Base-by-base conservation (phyloP, 768 basidiomycete genomes). In the Leccinellum albellum region DNA sequence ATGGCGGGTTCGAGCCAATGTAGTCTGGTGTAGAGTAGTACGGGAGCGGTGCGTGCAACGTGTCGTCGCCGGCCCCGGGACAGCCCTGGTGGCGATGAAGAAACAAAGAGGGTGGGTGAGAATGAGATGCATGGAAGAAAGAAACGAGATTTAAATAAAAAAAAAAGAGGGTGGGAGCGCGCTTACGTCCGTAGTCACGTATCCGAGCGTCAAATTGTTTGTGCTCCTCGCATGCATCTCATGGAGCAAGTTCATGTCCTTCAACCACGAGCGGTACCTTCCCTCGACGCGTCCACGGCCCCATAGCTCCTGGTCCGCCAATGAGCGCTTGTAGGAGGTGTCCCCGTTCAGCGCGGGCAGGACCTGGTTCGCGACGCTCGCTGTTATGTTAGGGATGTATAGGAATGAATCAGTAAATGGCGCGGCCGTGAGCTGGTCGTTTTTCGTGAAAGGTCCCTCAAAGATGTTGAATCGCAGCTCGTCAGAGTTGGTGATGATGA, bases 1-100 rank as follows among this genome's bases (percentile, higher is more conserved):
- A 66, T 3, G 88, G 86, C 3, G 81, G 67, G 26, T 75, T 69
- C 0, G 85, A 86, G 15, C 76, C 77, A 56, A 90, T 77, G 65
- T 84, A 91, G 64, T 79, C 76, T 0, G 87, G 87, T 3, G 74
- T 58, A 5, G 68, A 52, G 70, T 79, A 81, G 70, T 79, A 82
- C 4, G 86, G 79, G 51, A 88, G 67, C 3, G 89, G 82, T 2
- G 73, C 62, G 68, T 94, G 91, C 0, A 72, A 70, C 3, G 78
- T 83, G 63, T 93, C 91, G 66, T 93, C 91, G 2, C 90, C 91
- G 9, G 82, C 71, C 3, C 85, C 88, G 2, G 88, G 85, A 66
- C 91, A 91, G 2, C 81, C 73, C 88, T 84, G 54, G 10, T 15
- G n/a, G 8, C 37, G 4, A 40, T 4, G n/a, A 1, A 40, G 37